These are phyloP conservation scores for Xerocomus amazonicus DNA, from an alignment of 1,284 basidiomycete species.

Conservation along the genomic window DNA sequence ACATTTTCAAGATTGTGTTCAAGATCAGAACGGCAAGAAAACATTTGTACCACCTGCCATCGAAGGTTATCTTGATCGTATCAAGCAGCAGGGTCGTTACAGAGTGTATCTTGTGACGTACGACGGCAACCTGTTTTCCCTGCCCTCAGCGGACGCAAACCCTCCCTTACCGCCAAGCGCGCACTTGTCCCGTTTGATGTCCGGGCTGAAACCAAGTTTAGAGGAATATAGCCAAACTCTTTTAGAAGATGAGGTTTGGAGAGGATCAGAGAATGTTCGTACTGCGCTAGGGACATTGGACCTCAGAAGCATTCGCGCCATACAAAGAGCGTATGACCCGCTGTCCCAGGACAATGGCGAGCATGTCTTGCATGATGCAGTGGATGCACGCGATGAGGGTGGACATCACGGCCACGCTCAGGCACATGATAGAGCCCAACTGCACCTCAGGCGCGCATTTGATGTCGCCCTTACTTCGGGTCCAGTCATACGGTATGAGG, in stretches of 20 bases:
- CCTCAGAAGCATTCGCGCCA: constrained; percentile 58
- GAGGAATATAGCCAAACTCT: constrained; percentile 37
- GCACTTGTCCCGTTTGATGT: constrained; percentile 30
- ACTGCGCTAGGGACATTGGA: constrained; percentile 66
- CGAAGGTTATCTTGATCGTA: constrained; percentile 77
- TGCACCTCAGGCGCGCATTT: constrained; percentile 69
- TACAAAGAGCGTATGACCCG: constrained; percentile 55
- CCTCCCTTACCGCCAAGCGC: constrained; percentile 68
- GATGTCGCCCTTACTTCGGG: constrained; percentile 73
- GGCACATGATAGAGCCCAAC: constrained; percentile 41
- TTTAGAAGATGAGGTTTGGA: constrained; percentile 51
- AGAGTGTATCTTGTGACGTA: constrained; percentile 71
- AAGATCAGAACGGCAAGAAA: constrained; percentile 49
- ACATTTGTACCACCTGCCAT: constrained; percentile 70
- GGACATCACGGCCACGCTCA: constrained; percentile 57
- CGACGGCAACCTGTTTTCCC: constrained; percentile 67
- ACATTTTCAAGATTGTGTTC: constrained; percentile 58
- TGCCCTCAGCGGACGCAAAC: constrained; percentile 51
- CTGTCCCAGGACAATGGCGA: constrained; percentile 22
- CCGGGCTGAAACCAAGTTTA: constrained; percentile 16
- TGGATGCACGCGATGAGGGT: constrained; percentile 61
- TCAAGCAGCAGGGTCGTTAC: constrained; percentile 57
- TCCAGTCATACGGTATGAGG: constrained; percentile 72
- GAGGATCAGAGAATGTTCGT: constrained; percentile 66
- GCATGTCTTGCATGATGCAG: constrained; percentile 38